Base-by-base conservation (phyloP, 257 asterid genomes). In the Lycium barbarum region DNA sequence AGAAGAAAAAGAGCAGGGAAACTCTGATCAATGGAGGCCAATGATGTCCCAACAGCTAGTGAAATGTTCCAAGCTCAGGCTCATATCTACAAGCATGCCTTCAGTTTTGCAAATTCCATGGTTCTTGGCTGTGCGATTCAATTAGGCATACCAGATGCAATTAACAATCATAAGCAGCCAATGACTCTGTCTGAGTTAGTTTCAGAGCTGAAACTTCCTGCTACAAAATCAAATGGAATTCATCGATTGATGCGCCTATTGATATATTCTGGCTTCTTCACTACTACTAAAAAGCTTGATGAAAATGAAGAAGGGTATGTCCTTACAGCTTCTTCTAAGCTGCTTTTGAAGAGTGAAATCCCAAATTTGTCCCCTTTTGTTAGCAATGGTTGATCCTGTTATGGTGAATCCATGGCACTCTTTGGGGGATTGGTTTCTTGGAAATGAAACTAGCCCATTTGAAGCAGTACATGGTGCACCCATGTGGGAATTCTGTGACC, bases 71-170 rank as follows among this genome's bases (percentile, higher is more conserved):
- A 40, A 2, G 83, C 70, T 79, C 88, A 82, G 40, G 83, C 84
- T 85, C 86, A 87, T 58, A 73, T 87, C 6, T 87, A 63, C 62
- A 74, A 67, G n/a, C n/a, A n/a, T n/a, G n/a, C n/a, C n/a, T n/a
- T n/a, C n/a, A n/a, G n/a, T n/a, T n/a, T n/a, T n/a, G 62, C 86
- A 26, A 85, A 85, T 80, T 78, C 90, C 26, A 83, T 83, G 88
- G 86, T 81, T 12, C 84, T 88, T 12, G 14, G 79, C 17, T 78
- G 85, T 58, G 88, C 88, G 5, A 22, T 88, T 62, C 83, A 87
- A 18, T 67, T 87, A 57, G 86, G 84, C 38, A 58, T 87, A 43
- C 83, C 87, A 1, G 87, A 87, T 80, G 59, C 65, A 10, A 76
- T 85, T 65, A 86, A 87, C 55, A 76, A 17, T 33, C 83, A 87